Conservation (phyloP, 495 filamentous ascomycete species). For the Durotheca rogersii region DNA sequence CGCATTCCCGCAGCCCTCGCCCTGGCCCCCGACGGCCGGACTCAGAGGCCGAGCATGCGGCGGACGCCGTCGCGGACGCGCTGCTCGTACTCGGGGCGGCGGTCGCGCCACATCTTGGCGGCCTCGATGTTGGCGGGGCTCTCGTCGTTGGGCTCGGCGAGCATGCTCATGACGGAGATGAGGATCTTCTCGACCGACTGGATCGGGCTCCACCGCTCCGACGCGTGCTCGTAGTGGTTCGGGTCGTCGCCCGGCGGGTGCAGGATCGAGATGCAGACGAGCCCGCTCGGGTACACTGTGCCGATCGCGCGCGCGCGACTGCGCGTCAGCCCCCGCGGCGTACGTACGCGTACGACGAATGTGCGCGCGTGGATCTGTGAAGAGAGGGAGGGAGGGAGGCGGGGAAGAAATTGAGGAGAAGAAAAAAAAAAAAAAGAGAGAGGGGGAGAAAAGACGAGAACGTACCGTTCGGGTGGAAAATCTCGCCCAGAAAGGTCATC, state of each 20-base stretch:
- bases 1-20: too few relatives aligned
- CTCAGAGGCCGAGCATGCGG: slow-evolving; percentile 56
- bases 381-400: neutral
- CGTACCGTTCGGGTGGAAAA: slow-evolving; percentile 92
- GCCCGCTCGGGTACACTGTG: slow-evolving; percentile 84
- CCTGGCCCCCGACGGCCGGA: too few relatives aligned
- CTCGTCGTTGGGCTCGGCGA: slow-evolving; percentile 98
- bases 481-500: slow-evolving; percentile 89
- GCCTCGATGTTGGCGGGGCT: slow-evolving; percentile 97
- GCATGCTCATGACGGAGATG: slow-evolving; percentile 97
- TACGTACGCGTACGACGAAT: too few relatives aligned
- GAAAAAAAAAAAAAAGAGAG: neutral
- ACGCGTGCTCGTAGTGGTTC: slow-evolving; percentile 96
- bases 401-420: slow-evolving; percentile 4
- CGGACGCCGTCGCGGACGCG: slow-evolving; percentile 75
- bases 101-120: slow-evolving; percentile 96
- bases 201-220: slow-evolving; percentile 93
- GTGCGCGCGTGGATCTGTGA: too few relatives aligned
- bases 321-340: too few relatives aligned
- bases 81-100: slow-evolving; percentile 79
- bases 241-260: slow-evolving; percentile 98
- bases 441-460: neutral
- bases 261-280: slow-evolving; percentile 96
- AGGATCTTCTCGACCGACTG: slow-evolving; percentile 98
- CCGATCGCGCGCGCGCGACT: too few relatives aligned